Evolutionary conservation across 1,284 basidiomycete genomes (phyloP), one percentile per base, ranked within the genome.

Genomic region (Microbotryum silenes-acaulis): DNA sequence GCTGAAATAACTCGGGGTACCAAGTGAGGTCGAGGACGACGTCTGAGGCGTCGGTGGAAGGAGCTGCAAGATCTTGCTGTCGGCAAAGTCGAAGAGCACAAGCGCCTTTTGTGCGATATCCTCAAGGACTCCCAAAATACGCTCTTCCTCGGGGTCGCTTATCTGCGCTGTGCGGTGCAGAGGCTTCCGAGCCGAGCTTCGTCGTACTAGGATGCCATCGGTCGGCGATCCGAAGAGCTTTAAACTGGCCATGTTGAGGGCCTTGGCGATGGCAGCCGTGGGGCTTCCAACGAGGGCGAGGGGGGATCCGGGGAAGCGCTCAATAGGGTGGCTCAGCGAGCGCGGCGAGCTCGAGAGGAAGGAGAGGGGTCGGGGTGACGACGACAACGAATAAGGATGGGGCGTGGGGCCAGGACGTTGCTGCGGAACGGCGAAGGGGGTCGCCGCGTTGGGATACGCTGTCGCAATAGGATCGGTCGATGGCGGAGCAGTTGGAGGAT

Each of bases 91-190:
- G 57, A 88, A 88, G 59, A 97, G 78, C 45, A 94, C 91, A 66
- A 89, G 88, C 27, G 93, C 92, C 81, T 97, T 97, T 79, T 96
- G 91, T 12, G 91, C 93, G 0, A 92, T 77, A 66, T 94, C 89
- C 73, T 97, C 92, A 47, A 97, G 78, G 23, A 77, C 75, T 3
- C 79, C 82, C 12, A 97, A 77, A 9, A 97, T 76, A 61, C 83
- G 83, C 62, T 90, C 88, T 70, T 97, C 92, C 56, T 86, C 78
- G 0, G 88, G 85, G 70, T 93, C 88, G n/a, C 81, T 33, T 14
- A 50, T 60, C 52, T 51, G 49, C 14, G 54, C 59, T n/a, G 59
- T 56, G 14, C 63, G 54, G 18, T 54, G 56, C 51, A 70, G 61
- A 9, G 65, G 64, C 44, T 68, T 66, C 47, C 70, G 68, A 7